A percentile compares a stretch with the other conserved stretches of the same genome.
Evolutionary conservation across 148 eudicot species (phyloP).

Genomic region (Fagopyrum esculentum): DNA sequence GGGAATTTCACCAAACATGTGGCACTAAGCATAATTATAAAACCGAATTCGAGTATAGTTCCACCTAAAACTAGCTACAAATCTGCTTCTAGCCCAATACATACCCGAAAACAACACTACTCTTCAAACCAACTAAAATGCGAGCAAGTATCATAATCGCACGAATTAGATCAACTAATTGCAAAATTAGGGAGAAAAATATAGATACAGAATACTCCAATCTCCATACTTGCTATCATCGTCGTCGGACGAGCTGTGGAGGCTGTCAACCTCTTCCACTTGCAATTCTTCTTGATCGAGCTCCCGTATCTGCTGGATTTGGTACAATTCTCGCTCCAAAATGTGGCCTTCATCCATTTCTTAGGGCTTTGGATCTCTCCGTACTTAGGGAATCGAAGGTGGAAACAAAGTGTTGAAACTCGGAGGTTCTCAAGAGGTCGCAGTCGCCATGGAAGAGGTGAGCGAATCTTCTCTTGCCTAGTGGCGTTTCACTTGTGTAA

Average conservation of each 20-base stretch:
- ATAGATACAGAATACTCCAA: not conserved
- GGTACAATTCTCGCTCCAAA: slow-evolving; percentile 58
- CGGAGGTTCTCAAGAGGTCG: not conserved
- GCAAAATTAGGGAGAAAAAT: not conserved
- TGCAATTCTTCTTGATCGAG: slow-evolving; percentile 77
- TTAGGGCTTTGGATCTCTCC: not conserved
- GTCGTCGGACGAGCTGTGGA: slow-evolving; percentile 40
- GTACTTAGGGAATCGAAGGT: not conserved
- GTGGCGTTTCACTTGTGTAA: not conserved
- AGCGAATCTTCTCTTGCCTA: not conserved
- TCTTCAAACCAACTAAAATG: not conserved
- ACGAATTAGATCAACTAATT: not conserved
- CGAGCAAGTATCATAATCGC: not conserved
- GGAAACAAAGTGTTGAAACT: not conserved
- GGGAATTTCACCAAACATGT: not conserved
- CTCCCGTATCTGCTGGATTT: slow-evolving; percentile 68
- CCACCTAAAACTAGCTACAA: not conserved
- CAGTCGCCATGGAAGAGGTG: not conserved
- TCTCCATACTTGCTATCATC: slow-evolving; percentile 25
- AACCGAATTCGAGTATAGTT: not conserved
- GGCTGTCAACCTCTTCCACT: slow-evolving; percentile 75
- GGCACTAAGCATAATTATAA: not conserved
- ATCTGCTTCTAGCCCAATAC: not conserved
- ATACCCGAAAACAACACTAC: not conserved
- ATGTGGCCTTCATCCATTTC: slow-evolving; percentile 43